Percentiles rank a stretch among this genome's conserved stretches.
These are phyloP conservation scores for Yamadazyma endophytica DNA, from an alignment of 805 yeast genomes.

Conservation along the genomic window DNA sequence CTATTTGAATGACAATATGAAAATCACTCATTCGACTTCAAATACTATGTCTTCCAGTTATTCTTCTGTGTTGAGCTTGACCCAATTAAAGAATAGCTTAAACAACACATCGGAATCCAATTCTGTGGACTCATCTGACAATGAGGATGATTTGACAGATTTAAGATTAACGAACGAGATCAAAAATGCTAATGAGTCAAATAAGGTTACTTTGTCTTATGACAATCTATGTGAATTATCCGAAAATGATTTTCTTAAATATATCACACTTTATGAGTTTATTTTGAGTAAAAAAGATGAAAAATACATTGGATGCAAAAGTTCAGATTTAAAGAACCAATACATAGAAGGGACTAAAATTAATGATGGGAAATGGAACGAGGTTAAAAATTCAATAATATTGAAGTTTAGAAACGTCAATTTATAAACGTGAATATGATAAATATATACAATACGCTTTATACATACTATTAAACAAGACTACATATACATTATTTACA, in stretches of 20 bases:
- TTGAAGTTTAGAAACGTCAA: too few species aligned
- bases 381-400: too few species aligned
- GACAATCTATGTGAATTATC: conserved; percentile 15
- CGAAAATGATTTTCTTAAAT: conserved; percentile 33
- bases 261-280: conserved; percentile 32
- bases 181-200: conserved; percentile 13
- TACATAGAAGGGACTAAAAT: too few species aligned
- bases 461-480: background rate
- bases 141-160: conserved; percentile 14
- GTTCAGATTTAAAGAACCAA: too few species aligned
- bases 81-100: conserved; percentile 7
- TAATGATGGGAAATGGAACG: too few species aligned
- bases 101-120: conserved; percentile 7
- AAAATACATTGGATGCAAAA: too few species aligned
- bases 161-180: conserved; percentile 14
- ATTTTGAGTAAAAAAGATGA: conserved; percentile 13
- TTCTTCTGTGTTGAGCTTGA: conserved; percentile 14
- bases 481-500: background rate
- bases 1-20: conserved; percentile 27
- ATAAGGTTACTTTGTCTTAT: conserved; percentile 22
- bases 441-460: too few species aligned
- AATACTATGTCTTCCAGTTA: conserved; percentile 8
- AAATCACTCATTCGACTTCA: conserved; percentile 3
- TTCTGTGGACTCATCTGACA: conserved; percentile 20
- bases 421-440: too few species aligned